Conservation (phyloP, 352 stramenopile species). For the Phytopythium sindhum region DNA sequence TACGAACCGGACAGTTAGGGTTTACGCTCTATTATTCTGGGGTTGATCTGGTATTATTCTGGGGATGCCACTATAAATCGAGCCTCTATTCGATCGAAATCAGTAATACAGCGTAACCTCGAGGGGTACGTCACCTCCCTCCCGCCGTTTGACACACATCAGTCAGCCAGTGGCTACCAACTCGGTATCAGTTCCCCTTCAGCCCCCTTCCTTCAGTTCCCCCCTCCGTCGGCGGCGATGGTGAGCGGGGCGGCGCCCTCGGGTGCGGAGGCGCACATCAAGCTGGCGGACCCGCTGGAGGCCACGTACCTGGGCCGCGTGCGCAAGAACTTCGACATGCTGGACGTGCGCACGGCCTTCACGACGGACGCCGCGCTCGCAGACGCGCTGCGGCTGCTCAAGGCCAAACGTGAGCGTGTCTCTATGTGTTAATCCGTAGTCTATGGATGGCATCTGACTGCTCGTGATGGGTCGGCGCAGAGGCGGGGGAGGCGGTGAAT, state of each 20-base stretch:
- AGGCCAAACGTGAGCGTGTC: constrained; percentile 20
- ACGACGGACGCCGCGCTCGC: constrained; percentile 46
- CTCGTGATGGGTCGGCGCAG: constrained; percentile 9
- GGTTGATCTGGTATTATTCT: too few relatives aligned
- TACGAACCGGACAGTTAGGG: too few relatives aligned
- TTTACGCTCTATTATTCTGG: too few relatives aligned
- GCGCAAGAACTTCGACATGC: constrained; percentile 78
- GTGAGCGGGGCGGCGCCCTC: constrained; percentile 4
- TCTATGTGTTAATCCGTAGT: background rate
- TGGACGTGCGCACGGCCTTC: constrained; percentile 79
- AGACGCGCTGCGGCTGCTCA: constrained; percentile 42
- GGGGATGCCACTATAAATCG: too few relatives aligned
- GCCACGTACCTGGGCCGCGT: constrained; percentile 75
- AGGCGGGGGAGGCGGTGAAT: constrained; percentile 35
- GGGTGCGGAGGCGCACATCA: constrained; percentile 33
- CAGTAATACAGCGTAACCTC: too few relatives aligned
- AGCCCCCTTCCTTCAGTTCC: too few relatives aligned
- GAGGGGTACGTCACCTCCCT: too few relatives aligned
- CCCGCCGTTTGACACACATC: background rate
- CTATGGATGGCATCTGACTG: too few relatives aligned
- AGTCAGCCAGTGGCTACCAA: background rate
- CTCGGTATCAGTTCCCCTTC: too few relatives aligned
- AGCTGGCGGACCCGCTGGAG: constrained; percentile 72
- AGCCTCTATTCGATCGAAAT: too few relatives aligned
- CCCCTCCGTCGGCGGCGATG: background rate